Evolutionary conservation across 202 grass and related monocot genomes (phyloP), one percentile per base, ranked within the genome.

Genomic region (Carex sylvatica): DNA sequence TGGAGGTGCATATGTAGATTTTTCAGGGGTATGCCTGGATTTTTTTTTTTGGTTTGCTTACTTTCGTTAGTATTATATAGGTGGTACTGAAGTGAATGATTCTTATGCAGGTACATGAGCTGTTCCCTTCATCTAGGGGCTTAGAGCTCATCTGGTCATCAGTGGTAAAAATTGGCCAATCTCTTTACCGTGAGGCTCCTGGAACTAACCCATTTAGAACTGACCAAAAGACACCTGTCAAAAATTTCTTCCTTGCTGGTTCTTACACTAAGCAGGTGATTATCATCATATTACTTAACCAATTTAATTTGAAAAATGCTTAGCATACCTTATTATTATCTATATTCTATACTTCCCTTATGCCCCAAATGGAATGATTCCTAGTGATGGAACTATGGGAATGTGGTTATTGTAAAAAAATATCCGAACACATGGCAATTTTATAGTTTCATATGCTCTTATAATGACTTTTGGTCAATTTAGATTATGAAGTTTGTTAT

Each of bases 181-280:
- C 95, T 11, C 87, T 98, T 52, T 98, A 98, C 76, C 90, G 92
- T 6, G 95, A 98, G 76, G 90, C 95, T 85, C 95, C 95, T 90
- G 95, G 95, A 90, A 93, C 85, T 53, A 92, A 98, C 33, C 92
- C 95, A 82, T 98, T 93, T 85, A 94, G 95, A 84, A 92, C 95
- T 84, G 92, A 98, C 88, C 95, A 98, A 72, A 98, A 85, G 87
- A 98, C 95, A 28, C 95, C 92, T 2, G 79, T 98, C 51, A 92
- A 89, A 78, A 98, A 98, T 83, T 98, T 98, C 82, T 98, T 98
- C 80, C 89, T 95, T 44, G 88, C 95, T 82, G 95, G 92, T 67
- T 98, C 95, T 33, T 98, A 98, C 80, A 98, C 95, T 20, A 98
- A 98, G 84, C 95, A 98, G 92, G 95, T 98, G 91, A 75, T 66